Percentiles rank a stretch among this genome's conserved stretches.
phyloP scores from a whole-genome alignment of 1,284 basidiomycete genomes.

The Cutaneotrichosporon cavernicola region DNA sequence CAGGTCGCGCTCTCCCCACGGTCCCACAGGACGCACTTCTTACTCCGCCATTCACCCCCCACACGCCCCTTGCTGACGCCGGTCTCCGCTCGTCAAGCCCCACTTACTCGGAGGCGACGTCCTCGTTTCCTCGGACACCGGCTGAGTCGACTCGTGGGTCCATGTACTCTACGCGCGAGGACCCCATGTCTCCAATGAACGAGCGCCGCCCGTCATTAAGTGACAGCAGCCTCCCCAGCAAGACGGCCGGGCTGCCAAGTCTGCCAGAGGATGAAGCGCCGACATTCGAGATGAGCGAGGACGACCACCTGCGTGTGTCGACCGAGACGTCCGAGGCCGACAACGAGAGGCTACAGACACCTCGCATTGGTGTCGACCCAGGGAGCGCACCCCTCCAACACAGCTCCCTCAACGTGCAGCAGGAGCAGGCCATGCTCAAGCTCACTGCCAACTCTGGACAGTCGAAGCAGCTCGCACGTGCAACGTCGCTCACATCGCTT shows the following conservation, averaged over 20 bases:
- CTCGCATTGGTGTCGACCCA: background rate
- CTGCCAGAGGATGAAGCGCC: conserved; percentile 15
- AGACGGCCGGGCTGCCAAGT: conserved; percentile 18
- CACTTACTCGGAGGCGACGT: conserved; percentile 38
- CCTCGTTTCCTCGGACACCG: conserved; percentile 36
- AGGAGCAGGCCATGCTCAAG: conserved; percentile 15
- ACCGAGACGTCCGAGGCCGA: conserved; percentile 7
- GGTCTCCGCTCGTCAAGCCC: conserved; percentile 29
- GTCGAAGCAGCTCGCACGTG: conserved; percentile 16
- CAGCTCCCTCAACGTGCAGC: conserved; percentile 9
- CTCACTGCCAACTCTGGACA: conserved; percentile 4
- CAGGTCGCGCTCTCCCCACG: conserved; percentile 16
- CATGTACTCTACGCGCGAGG: conserved; percentile 12
- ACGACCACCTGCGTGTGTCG: conserved; percentile 11
- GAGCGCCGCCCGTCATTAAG: conserved; percentile 16
- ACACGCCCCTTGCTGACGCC: conserved; percentile 21
- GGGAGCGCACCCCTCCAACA: background rate
- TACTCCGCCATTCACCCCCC: conserved; percentile 6
- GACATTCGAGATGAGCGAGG: conserved; percentile 10
- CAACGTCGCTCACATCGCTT: conserved; percentile 19
- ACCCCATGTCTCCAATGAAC: conserved; percentile 8
- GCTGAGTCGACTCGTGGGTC: conserved; percentile 32
- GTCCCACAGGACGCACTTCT: conserved; percentile 14
- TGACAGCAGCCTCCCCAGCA: conserved; percentile 12
- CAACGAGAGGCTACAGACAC: conserved; percentile 6